Evolutionary conservation across 75 land plant species (phyloP), one percentile per base, ranked within the genome.

Genomic region (Cupressus sempervirens): DNA sequence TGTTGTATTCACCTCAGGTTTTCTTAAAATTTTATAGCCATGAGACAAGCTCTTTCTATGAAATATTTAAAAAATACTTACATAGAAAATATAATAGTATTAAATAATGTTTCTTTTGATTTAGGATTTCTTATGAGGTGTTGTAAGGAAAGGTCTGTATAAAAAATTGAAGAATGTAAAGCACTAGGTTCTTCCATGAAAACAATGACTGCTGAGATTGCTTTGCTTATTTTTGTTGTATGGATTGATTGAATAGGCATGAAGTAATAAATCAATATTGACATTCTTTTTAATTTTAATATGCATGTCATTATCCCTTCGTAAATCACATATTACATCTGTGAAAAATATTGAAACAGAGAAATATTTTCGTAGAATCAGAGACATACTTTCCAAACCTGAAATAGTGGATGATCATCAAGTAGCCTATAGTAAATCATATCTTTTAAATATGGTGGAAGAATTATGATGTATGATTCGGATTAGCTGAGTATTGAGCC

Each of bases 1-100:
- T 92, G 7, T 76, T 92, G 70, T 87, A 89, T 72, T 92, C 93
- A 62, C 92, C 93, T 13, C 92, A 90, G 90, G 93, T 92, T 86
- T 34, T 46, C 85, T 85, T 81, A 85, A 83, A 85, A 84, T 85
- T 85, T 80, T 76, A 23, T 16, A 40, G 18, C 40, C 41, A 38
- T 23, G 15, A 15, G 16, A 76, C 14, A 18, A 32, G 41, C 7
- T 15, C 38, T 36, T 16, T 38, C 38, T 76, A 38, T 38, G 41
- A 38, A 76, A 36, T 9, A 15, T 73, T 34, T 6, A 65, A 65
- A 73, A 36, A 73, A 32, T 13, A 73, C 15, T 73, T 73, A 13
- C 40, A 76, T 5, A 7, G 20, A 76, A 1, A 36, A 76, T 40
- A 36, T 38, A 14, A 36, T 16, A 38, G 1, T 16, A 38, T 36